Conservation (phyloP, 768 basidiomycete species). For the Mycena belliarum region DNA sequence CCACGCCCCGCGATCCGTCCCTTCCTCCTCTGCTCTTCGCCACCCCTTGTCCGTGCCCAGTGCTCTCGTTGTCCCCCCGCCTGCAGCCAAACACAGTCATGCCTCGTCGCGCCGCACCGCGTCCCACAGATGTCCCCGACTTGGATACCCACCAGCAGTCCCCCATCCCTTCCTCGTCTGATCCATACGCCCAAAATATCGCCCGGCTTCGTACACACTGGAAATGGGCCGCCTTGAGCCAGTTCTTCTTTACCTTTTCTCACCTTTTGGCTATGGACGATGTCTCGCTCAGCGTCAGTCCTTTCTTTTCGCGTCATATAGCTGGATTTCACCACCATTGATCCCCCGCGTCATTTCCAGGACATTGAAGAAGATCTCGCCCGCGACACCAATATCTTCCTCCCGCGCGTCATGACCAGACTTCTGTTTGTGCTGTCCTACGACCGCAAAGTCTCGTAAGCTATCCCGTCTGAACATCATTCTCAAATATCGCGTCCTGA, state of each 20-base stretch:
- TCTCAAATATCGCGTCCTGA: slow-evolving; percentile 24
- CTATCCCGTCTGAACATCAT: slow-evolving; percentile 16
- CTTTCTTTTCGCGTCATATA: slow-evolving; percentile 14
- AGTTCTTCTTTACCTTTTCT: slow-evolving; percentile 87
- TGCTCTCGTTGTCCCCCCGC: neutral
- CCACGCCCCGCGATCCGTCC: too few relatives aligned
- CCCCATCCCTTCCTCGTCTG: neutral
- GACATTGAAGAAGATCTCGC: slow-evolving; percentile 79
- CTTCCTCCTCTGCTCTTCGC: neutral
- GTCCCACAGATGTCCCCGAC: slow-evolving; percentile 26
- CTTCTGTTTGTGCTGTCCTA: slow-evolving; percentile 74
- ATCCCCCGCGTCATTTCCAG: slow-evolving; percentile 38
- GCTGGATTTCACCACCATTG: slow-evolving; percentile 2
- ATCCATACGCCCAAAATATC: slow-evolving; percentile 38
- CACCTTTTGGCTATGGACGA: slow-evolving; percentile 71
- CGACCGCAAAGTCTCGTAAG: slow-evolving; percentile 80
- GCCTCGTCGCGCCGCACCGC: slow-evolving; percentile 58
- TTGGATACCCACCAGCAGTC: slow-evolving; percentile 3
- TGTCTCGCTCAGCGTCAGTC: slow-evolving; percentile 62
- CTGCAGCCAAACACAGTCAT: slow-evolving; percentile 32
- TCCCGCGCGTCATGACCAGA: slow-evolving; percentile 75
- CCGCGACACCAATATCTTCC: slow-evolving; percentile 54
- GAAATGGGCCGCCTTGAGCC: slow-evolving; percentile 92
- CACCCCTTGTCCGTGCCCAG: neutral
- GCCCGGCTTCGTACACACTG: slow-evolving; percentile 71